A percentile compares a stretch with the other conserved stretches of the same genome.
phyloP scores from a whole-genome alignment of 164 flowering plant species.

The Cinnamomum micranthum region DNA sequence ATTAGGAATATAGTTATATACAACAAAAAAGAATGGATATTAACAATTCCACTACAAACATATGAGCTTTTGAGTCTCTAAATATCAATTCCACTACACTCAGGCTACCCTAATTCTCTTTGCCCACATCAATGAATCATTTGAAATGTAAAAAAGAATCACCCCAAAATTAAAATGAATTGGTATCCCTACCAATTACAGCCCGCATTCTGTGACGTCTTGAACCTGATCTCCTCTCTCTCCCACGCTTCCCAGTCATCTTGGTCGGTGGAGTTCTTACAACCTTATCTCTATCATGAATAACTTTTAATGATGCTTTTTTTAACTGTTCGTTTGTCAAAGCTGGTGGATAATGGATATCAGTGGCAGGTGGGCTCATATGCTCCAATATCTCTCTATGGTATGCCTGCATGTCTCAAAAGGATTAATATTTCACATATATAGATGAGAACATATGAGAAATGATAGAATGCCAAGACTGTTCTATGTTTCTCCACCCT shows the following conservation, averaged over 20 bases:
- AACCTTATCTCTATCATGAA: slow-evolving; percentile 7
- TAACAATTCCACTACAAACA: slow-evolving; percentile 10
- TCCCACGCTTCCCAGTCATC: slow-evolving; percentile 41
- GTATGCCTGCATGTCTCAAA: slow-evolving; percentile 47
- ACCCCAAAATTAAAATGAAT: slow-evolving; percentile 15
- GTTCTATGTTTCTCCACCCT: too few relatives aligned
- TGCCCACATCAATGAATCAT: slow-evolving; percentile 10
- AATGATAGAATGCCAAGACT: too few relatives aligned
- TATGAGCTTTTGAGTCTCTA: neutral
- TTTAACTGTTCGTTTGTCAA: neutral
- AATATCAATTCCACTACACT: neutral
- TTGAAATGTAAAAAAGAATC: slow-evolving; percentile 7
- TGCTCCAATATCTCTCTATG: slow-evolving; percentile 76
- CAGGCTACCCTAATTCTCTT: slow-evolving; percentile 11
- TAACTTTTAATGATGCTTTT: slow-evolving; percentile 8
- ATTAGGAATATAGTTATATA: slow-evolving; percentile 20
- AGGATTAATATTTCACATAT: too few relatives aligned
- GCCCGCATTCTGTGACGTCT: slow-evolving; percentile 63
- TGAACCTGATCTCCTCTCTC: slow-evolving; percentile 50
- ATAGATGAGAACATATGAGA: too few relatives aligned
- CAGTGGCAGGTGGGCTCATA: slow-evolving; percentile 24
- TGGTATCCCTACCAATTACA: slow-evolving; percentile 37
- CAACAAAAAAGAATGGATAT: slow-evolving; percentile 18
- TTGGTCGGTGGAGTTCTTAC: slow-evolving; percentile 32
- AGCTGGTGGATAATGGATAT: slow-evolving; percentile 19